A percentile compares a stretch with the other conserved stretches of the same genome.
phyloP scores from a whole-genome alignment of 306 rosid genomes.

The Benincasa hispida region DNA sequence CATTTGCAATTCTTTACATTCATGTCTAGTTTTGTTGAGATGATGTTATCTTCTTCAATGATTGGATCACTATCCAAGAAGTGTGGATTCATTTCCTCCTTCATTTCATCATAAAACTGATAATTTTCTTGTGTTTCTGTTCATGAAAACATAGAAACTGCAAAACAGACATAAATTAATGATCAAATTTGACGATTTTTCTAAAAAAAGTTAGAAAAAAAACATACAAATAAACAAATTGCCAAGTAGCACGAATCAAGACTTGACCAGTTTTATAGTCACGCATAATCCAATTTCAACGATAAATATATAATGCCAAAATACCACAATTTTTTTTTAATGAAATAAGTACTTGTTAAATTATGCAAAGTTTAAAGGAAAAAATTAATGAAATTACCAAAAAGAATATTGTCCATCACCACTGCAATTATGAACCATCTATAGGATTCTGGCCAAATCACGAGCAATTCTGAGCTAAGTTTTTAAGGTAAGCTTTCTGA shows the following conservation, averaged over 20 bases:
- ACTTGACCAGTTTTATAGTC: background rate
- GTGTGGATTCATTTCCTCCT: background rate
- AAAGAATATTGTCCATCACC: slow-evolving; percentile 13
- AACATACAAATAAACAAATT: background rate
- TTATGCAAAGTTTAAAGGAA: too few relatives aligned
- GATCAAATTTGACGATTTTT: background rate
- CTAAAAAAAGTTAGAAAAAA: too few relatives aligned
- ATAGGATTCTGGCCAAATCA: too few relatives aligned
- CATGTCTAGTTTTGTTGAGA: background rate
- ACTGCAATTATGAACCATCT: slow-evolving; percentile 8
- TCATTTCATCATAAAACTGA: slow-evolving; percentile 6
- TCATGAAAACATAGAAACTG: slow-evolving; percentile 14
- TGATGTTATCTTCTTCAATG: background rate
- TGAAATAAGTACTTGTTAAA: too few relatives aligned
- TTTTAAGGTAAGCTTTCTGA: too few relatives aligned
- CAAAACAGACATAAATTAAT: background rate
- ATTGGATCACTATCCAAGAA: slow-evolving; percentile 11
- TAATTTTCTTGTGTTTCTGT: slow-evolving; percentile 14
- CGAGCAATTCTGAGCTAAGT: too few relatives aligned
- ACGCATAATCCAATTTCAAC: background rate
- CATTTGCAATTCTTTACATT: background rate
- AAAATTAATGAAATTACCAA: background rate
- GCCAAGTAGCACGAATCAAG: background rate
- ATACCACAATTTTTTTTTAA: too few relatives aligned
- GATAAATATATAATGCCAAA: too few relatives aligned